Base-by-base conservation (phyloP, 2,329 filamentous ascomycete species). In the Microcera coccophila region DNA sequence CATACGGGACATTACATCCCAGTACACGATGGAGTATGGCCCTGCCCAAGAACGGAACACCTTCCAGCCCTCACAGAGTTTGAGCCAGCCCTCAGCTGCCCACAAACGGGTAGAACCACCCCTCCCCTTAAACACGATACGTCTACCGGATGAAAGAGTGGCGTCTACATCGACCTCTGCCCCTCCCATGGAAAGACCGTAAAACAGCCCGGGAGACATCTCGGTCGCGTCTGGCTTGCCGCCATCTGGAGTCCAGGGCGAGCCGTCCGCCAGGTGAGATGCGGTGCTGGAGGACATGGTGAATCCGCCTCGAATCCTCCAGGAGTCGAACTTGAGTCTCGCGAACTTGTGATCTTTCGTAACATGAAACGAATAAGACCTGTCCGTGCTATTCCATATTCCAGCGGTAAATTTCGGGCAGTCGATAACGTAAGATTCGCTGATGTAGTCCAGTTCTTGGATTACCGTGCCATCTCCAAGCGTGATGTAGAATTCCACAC, bases 401-500 rank as follows among this genome's bases (percentile, higher is more conserved):
- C 19, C 36, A 15, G 36, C 36, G 36, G 36, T 38, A 8, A 26
- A 38, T 19, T 24, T 21, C 14, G 36, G 36, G 36, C 36, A 38
- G 21, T 38, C 36, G 21, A 24, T 24, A 26, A 38, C 36, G 36
- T 38, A 38, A 28, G 36, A 38, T 38, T 38, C 36, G 21, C 36
- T 38, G 36, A 38, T 38, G 36, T 24, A 38, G 36, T 38, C 36
- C 3, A 38, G 21, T 26, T 38, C 36, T 38, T 38, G 36, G 36
- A 38, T 38, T 8, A 38, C 21, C 21, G 36, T 24, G 36, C 36
- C 36, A 17, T 38, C 36, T 10, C 36, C 36, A 38, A 38, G 36
- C 20, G 36, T 38, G 36, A 38, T 38, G 36, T 38, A 38, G 21
- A 38, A 38, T 38, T 38, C 36, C 36, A 38, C 36, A 17, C 36